These are phyloP conservation scores for Arachnomyces sp. DNA, from an alignment of 2,329 filamentous ascomycete species.

Conservation along the genomic window DNA sequence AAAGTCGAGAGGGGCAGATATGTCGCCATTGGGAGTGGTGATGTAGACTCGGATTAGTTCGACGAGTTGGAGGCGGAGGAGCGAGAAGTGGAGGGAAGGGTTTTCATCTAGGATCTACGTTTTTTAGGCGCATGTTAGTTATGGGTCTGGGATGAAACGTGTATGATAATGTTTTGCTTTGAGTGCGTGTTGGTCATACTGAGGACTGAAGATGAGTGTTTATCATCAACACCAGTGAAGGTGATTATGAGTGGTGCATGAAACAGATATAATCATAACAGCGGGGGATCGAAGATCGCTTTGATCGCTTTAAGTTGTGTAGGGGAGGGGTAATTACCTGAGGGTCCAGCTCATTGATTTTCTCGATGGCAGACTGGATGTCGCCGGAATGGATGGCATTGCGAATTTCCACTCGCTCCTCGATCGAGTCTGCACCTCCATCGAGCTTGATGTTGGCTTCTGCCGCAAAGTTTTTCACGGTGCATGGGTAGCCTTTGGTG, in stretches of 20 bases:
- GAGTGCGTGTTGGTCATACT: slow-evolving; percentile 59
- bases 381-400: slow-evolving; percentile 77
- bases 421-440: slow-evolving; percentile 63
- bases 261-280: slow-evolving; percentile 93
- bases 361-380: slow-evolving; percentile 75
- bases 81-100: slow-evolving; percentile 74
- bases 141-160: slow-evolving; percentile 4
- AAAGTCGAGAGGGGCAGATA: slow-evolving; percentile 73
- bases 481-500: slow-evolving; percentile 86
- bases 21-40: slow-evolving; percentile 58
- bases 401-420: slow-evolving; percentile 71
- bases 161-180: slow-evolving; percentile 16
- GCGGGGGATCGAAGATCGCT: slow-evolving; percentile 9
- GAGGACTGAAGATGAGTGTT: slow-evolving; percentile 68
- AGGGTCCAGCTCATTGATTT: slow-evolving; percentile 81
- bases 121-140: slow-evolving; percentile 9
- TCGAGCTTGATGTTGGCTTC: slow-evolving; percentile 84
- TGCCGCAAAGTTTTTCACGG: slow-evolving; percentile 84
- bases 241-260: slow-evolving; percentile 99
- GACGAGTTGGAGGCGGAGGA: slow-evolving; percentile 83
- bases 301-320: background rate
- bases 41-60: slow-evolving; percentile 69
- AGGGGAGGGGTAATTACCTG: slow-evolving; percentile 57
- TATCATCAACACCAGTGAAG: slow-evolving; percentile 80
- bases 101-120: slow-evolving; percentile 77